Base-by-base conservation (phyloP, 192 early-diverging fungal genomes). In the Podila epicladia region DNA sequence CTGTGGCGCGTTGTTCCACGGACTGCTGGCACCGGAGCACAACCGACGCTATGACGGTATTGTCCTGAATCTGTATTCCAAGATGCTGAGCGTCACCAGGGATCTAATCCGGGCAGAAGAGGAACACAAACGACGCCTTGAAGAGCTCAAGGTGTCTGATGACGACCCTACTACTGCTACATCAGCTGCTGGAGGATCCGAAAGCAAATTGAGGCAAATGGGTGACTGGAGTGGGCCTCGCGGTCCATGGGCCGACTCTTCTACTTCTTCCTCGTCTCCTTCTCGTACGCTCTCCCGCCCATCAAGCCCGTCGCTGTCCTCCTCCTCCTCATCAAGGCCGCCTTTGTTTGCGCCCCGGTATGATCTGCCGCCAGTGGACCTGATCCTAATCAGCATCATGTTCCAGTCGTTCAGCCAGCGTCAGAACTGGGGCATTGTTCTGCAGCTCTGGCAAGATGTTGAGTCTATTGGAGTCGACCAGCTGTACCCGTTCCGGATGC, bases 371-470 rank as follows among this genome's bases (percentile, higher is more conserved):
- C 13, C 53, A 0, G 26, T 79, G 57, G 75, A 79, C 61, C 51
- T 68, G 5, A 48, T 79, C 37, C 66, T 65, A 0, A 58, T 72
- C 22, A 66, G 45, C 29, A 72, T 72, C 24, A 35, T 79, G 28
- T 58, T 79, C 49, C 69, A 68, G 41, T 32, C 75, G 8, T 79
- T 79, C 28, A 64, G 64, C 1, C 53, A 67, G 12, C 70, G 70
- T 0, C 55, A 79, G 3, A 79, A 79, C 55, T 79, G 75, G 75
- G 55, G 31, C 8, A 71, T 79, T 62, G 70, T 79, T 22, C 58
- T 71, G n/a, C 69, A 64, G 24, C 48, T 78, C 33, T 79, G 75
- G 75, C n/a, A 64, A 17, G 75, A 79, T 51, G 58, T 79, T 3
- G 75, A 79, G 24, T 64, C 70, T 1, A 41, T 79, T 4, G 75